A percentile compares a stretch with the other conserved stretches of the same genome.
Conservation (phyloP, 371 early-diverging fungal genomes). For the Thermomucor indicae-seudaticae region DNA sequence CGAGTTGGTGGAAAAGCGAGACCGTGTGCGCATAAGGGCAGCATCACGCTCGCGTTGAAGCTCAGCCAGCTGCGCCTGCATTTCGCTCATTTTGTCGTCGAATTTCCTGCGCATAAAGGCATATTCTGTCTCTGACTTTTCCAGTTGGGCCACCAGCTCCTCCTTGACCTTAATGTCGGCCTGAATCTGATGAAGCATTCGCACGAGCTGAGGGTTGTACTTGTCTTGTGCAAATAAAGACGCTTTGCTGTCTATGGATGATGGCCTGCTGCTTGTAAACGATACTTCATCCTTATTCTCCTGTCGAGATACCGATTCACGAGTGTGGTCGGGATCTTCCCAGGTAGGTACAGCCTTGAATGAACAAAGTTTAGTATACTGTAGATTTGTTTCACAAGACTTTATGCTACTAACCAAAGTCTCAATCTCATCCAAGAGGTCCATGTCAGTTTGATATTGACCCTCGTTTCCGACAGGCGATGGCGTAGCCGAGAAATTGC, state of each 20-base stretch:
- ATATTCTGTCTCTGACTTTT: slow-evolving; percentile 54
- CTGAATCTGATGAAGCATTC: slow-evolving; percentile 66
- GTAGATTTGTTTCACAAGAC: background rate
- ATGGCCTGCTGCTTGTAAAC: background rate
- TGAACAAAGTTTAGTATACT: background rate
- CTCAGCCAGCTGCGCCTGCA: slow-evolving; percentile 55
- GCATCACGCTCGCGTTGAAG: slow-evolving; percentile 68
- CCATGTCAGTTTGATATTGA: slow-evolving; percentile 8
- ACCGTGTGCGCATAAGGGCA: slow-evolving; percentile 48
- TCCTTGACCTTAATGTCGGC: slow-evolving; percentile 68
- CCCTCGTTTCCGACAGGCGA: slow-evolving; percentile 29
- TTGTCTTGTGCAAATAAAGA: slow-evolving; percentile 4
- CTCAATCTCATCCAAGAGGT: slow-evolving; percentile 32
- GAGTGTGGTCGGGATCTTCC: slow-evolving; percentile 25
- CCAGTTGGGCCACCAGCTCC: slow-evolving; percentile 51
- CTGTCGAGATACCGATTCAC: too few species aligned
- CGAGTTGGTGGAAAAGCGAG: slow-evolving; percentile 19
- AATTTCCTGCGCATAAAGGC: slow-evolving; percentile 62
- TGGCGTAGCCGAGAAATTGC: slow-evolving; percentile 31
- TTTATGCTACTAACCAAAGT: slow-evolving; percentile 13
- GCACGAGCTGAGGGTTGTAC: slow-evolving; percentile 35
- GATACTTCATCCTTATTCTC: too few species aligned
- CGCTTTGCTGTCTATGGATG: slow-evolving; percentile 8
- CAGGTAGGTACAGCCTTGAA: slow-evolving; percentile 31
- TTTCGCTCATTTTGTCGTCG: slow-evolving; percentile 59